Conservation (phyloP, 306 rosid species). For the Vigna mungo region DNA sequence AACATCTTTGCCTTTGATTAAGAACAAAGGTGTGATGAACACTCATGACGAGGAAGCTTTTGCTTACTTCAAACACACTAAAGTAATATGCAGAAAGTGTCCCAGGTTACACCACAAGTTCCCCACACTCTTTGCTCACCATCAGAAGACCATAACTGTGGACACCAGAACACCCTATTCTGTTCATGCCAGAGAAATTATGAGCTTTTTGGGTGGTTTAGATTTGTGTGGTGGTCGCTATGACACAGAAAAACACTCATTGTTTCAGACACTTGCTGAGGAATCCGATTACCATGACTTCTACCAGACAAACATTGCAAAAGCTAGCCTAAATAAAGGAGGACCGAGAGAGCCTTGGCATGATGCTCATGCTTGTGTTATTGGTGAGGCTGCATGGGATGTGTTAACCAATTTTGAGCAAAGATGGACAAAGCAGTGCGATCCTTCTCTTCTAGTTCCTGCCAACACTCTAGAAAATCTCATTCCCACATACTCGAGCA, state of each 20-base stretch:
- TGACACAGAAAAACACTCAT: constrained; percentile 83
- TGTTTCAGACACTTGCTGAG: constrained; percentile 66
- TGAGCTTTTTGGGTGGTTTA: constrained; percentile 87
- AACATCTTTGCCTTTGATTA: constrained; percentile 79
- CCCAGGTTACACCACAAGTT: constrained; percentile 72
- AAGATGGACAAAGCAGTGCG: constrained; percentile 85
- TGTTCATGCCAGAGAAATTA: constrained; percentile 65
- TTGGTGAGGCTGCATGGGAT: constrained; percentile 92
- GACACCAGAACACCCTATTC: constrained; percentile 60
- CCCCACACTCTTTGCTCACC: constrained; percentile 87
- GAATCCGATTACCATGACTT: constrained; percentile 72
- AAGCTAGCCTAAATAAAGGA: constrained; percentile 77
- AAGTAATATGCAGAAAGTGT: constrained; percentile 84
- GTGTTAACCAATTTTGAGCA: constrained; percentile 87
- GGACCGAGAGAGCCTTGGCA: constrained; percentile 99
- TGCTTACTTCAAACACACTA: constrained; percentile 69
- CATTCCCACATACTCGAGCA: constrained; percentile 50
- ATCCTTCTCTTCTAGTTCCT: constrained; percentile 72
- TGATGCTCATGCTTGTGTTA: constrained; percentile 91
- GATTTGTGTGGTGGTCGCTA: constrained; percentile 93
- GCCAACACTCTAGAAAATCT: constrained; percentile 57
- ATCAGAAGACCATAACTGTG: constrained; percentile 79
- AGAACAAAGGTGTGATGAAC: constrained; percentile 83
- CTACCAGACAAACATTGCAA: constrained; percentile 79
- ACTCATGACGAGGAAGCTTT: constrained; percentile 88